Evolutionary conservation across 305 asterid species (phyloP), one percentile per base, ranked within the genome.

Genomic region (Withania somnifera): DNA sequence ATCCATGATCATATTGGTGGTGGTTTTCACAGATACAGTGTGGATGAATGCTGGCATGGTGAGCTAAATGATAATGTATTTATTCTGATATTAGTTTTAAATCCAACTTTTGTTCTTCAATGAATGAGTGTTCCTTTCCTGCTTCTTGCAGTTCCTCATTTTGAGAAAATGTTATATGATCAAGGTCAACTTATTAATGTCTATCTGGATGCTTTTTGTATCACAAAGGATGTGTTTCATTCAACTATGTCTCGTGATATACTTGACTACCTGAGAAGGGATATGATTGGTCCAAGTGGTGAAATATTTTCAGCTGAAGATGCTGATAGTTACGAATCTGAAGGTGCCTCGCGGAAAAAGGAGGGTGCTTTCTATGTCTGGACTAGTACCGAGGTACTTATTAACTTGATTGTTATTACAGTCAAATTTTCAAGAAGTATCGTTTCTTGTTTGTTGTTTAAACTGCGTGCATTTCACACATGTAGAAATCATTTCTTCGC

Each of bases 41-140:
- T 95, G 67, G 99, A 95, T 57, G 99, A 95, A 76, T 93, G 97
- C 79, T 95, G 99, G 99, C 99, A 95, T 69, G 99, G 99, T 95
- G 78, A 75, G 98, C 84, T 19, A 6, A 24, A 2, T 79, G n/a
- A n/a, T 42, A 26, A 28, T 40, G n/a, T 60, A 28, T 42, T 19
- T 24, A 2, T 78, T 78, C 1, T 20, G 40, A 24, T 38, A 42
- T 10, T 40, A 78, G 20, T 17, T 54, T 57, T 78, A 4, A 38
- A 36, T 54, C 54, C 11, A 52, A 53, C 11, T 77, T 45, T 52
- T 77, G 19, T 47, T 50, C 9, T 9, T 73, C 60, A 73, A 15
- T 73, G 4, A 17, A 26, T 47, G 79, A n/a, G 19, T 14, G 40
- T 73, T 73, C 24, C 14, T 61, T 51, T 64, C 42, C 36, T 34